These are phyloP conservation scores for Phaseolus coccineus DNA, from an alignment of 331 rosid species.

Conservation along the genomic window DNA sequence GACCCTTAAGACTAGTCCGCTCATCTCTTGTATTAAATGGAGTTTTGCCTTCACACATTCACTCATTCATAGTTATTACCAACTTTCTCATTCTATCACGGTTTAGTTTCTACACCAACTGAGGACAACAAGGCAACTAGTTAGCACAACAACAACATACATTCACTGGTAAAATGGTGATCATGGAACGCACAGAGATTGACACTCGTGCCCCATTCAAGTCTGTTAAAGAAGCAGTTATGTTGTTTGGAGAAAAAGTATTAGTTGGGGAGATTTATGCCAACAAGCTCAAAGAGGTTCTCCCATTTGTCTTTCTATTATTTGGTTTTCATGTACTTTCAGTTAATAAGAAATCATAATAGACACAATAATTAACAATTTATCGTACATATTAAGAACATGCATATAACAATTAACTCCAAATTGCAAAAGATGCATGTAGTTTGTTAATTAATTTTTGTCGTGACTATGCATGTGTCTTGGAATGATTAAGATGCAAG, in stretches of 20 bases:
- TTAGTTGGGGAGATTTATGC: conserved; percentile 84
- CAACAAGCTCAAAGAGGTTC: conserved; percentile 78
- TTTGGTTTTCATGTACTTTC: neutral
- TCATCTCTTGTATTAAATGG: conserved; percentile 45
- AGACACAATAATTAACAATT: neutral
- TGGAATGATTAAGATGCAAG: conserved; percentile 51
- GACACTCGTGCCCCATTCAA: conserved; percentile 86
- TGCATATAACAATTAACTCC: neutral
- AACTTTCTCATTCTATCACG: conserved; percentile 3
- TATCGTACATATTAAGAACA: neutral
- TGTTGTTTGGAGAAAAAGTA: conserved; percentile 87
- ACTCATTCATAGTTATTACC: conserved; percentile 31
- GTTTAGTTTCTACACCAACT: neutral
- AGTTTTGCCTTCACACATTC: conserved; percentile 22
- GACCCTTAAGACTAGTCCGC: neutral
- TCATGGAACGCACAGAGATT: conserved; percentile 71
- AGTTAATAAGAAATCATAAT: neutral
- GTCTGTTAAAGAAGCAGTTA: conserved; percentile 88
- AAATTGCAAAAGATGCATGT: neutral
- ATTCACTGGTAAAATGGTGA: conserved; percentile 52
- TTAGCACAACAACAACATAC: conserved; percentile 22
- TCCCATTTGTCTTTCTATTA: neutral
- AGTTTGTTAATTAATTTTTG: neutral
- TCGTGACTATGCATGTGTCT: neutral
- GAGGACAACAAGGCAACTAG: conserved; percentile 16